phyloP scores from a whole-genome alignment of 495 filamentous ascomycete species.

The Penicillium steckii region DNA sequence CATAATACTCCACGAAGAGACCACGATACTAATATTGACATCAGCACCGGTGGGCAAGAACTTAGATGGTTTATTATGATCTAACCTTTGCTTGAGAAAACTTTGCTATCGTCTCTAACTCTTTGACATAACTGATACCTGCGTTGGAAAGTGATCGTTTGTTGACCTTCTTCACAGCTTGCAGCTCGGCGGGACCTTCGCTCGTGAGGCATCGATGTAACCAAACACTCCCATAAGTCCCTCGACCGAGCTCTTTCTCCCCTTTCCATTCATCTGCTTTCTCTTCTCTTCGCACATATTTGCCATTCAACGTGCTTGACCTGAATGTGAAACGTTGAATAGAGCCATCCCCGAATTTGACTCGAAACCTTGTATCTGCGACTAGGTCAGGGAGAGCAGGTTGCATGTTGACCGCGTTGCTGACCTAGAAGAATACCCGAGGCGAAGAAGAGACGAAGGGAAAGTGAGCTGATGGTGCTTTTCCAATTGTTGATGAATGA shows the following conservation, averaged over 20 bases:
- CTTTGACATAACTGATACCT: neutral
- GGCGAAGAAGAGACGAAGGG: too few relatives aligned
- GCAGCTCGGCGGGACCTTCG: neutral
- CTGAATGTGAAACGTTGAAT: neutral
- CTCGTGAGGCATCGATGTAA: conserved; percentile 1
- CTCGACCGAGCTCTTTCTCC: neutral
- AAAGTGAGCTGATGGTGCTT: too few relatives aligned
- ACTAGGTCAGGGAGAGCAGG: neutral
- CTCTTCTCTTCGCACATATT: neutral
- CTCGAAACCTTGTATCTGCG: neutral
- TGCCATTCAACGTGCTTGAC: neutral
- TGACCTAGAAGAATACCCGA: too few relatives aligned
- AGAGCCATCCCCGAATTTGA: neutral
- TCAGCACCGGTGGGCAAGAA: neutral
- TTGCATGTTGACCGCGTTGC: neutral
- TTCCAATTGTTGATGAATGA: too few relatives aligned
- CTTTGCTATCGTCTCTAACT: neutral
- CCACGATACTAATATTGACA: conserved; percentile 9
- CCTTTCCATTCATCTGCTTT: neutral
- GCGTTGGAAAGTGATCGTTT: neutral
- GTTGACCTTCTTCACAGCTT: conserved; percentile 2
- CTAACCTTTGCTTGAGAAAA: neutral
- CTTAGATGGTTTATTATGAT: too few relatives aligned
- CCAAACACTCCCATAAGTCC: neutral
- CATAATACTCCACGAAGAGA: conserved; percentile 29